Evolutionary conservation across 495 filamentous ascomycete species (phyloP).

Genomic region (Tuber microsphaerosporum): DNA sequence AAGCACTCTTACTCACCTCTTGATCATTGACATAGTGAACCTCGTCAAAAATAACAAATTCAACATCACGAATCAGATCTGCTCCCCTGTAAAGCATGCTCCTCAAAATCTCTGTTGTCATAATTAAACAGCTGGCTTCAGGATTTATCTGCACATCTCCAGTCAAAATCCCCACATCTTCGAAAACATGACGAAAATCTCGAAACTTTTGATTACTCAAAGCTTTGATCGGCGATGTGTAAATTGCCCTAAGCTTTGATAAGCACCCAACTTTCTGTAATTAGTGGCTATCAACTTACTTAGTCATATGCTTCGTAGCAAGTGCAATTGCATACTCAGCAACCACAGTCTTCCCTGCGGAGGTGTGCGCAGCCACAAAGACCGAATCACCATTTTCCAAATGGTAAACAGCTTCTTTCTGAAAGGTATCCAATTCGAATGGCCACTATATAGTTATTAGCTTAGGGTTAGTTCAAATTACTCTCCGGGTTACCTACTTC

Average conservation of each 20-base stretch:
- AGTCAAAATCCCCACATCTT: slow-evolving; percentile 93
- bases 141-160: slow-evolving; percentile 98
- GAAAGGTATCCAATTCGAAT: slow-evolving; percentile 95
- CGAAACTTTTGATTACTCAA: slow-evolving; percentile 98
- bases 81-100: slow-evolving; percentile 98
- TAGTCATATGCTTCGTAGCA: slow-evolving; percentile 95
- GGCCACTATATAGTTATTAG: slow-evolving; percentile 55
- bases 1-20: slow-evolving; percentile 47
- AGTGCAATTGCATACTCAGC: slow-evolving; percentile 96
- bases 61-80: slow-evolving; percentile 91
- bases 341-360: slow-evolving; percentile 95
- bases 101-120: slow-evolving; percentile 96
- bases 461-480: background rate
- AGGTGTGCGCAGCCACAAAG: slow-evolving; percentile 98
- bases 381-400: slow-evolving; percentile 94
- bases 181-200: slow-evolving; percentile 80
- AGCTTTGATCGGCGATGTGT: slow-evolving; percentile 97
- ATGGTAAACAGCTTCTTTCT: slow-evolving; percentile 97
- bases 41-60: slow-evolving; percentile 98
- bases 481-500: slow-evolving; percentile 44
- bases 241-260: slow-evolving; percentile 58
- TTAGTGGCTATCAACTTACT: slow-evolving; percentile 42
- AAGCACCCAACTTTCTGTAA: slow-evolving; percentile 2
- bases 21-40: slow-evolving; percentile 97
- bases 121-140: slow-evolving; percentile 95